Percentiles rank a stretch among this genome's conserved stretches.
Evolutionary conservation across 768 basidiomycete genomes (phyloP).

Genomic region (Lactifluus piperatus): DNA sequence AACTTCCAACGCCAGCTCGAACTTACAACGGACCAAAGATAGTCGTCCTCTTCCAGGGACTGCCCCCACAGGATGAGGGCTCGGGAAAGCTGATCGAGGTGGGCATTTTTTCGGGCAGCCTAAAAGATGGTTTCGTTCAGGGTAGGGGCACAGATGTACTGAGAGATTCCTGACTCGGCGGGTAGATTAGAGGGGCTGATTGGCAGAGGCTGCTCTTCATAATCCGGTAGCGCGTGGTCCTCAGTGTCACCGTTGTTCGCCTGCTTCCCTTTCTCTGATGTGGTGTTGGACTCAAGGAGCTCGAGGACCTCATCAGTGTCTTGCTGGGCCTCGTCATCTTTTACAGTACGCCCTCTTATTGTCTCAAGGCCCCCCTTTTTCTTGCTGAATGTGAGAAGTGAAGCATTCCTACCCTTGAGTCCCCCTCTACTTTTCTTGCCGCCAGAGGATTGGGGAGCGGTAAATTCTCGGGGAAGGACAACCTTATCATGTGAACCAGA

Average conservation of each 20-base stretch:
- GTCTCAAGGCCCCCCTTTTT: conserved; percentile 10
- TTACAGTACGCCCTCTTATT: not conserved
- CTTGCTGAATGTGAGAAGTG: not conserved
- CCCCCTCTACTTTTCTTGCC: not conserved
- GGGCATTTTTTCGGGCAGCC: conserved; percentile 16
- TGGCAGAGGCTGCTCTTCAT: not conserved
- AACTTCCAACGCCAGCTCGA: not conserved
- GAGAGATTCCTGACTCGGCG: not conserved
- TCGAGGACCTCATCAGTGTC: conserved; percentile 10
- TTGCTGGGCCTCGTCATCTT: not conserved
- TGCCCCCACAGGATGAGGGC: not conserved
- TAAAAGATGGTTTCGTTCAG: not conserved
- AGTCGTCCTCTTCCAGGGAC: conserved; percentile 13
- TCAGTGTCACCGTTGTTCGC: not conserved
- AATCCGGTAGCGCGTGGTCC: not conserved
- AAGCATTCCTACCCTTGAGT: not conserved
- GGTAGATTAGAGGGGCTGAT: not conserved
- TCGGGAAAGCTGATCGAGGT: conserved; percentile 16
- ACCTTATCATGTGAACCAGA: not conserved
- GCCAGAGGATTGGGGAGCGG: not conserved
- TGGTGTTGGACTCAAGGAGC: conserved; percentile 5
- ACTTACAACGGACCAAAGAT: conserved; percentile 22
- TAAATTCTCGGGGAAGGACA: not conserved
- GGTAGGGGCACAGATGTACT: not conserved
- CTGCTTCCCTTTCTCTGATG: not conserved